These are phyloP conservation scores for Aspergillus nanangensis DNA, from an alignment of 495 filamentous ascomycete genomes.

Conservation along the genomic window DNA sequence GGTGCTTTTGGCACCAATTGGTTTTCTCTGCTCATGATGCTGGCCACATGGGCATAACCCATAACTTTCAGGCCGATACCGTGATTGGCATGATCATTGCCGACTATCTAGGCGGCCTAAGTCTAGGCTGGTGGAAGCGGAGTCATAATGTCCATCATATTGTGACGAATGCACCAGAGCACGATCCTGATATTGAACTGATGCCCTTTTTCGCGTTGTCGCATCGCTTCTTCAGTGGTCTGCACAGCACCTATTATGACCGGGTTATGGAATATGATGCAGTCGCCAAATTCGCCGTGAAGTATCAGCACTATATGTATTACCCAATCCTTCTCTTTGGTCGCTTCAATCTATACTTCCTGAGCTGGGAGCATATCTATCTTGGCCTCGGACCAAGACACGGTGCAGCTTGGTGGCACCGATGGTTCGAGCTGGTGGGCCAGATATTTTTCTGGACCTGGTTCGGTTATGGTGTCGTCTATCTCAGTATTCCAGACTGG, in stretches of 20 bases:
- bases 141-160: constrained; percentile 99
- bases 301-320: constrained; percentile 78
- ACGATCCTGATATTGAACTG: constrained; percentile 96
- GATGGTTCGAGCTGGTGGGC: constrained; percentile 78
- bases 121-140: constrained; percentile 93
- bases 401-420: constrained; percentile 83
- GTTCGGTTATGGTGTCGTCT: constrained; percentile 85
- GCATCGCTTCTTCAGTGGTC: constrained; percentile 71
- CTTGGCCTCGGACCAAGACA: constrained; percentile 70
- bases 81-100: constrained; percentile 88
- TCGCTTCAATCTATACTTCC: constrained; percentile 85
- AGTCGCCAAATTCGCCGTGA: constrained; percentile 66
- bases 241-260: constrained; percentile 88
- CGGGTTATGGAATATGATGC: constrained; percentile 80
- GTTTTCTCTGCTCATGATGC: constrained; percentile 96
- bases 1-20: constrained; percentile 90
- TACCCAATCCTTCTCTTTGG: constrained; percentile 79
- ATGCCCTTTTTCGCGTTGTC: constrained; percentile 94
- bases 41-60: constrained; percentile 96
- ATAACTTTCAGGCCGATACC: constrained; percentile 78
- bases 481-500: constrained; percentile 68
- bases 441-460: constrained; percentile 90
- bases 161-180: constrained; percentile 92
- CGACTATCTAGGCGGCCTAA: constrained; percentile 86
- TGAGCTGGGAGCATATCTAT: constrained; percentile 81